Evolutionary conservation across 2,329 filamentous ascomycete species (phyloP).

Genomic region (Penicillium frequentans): DNA sequence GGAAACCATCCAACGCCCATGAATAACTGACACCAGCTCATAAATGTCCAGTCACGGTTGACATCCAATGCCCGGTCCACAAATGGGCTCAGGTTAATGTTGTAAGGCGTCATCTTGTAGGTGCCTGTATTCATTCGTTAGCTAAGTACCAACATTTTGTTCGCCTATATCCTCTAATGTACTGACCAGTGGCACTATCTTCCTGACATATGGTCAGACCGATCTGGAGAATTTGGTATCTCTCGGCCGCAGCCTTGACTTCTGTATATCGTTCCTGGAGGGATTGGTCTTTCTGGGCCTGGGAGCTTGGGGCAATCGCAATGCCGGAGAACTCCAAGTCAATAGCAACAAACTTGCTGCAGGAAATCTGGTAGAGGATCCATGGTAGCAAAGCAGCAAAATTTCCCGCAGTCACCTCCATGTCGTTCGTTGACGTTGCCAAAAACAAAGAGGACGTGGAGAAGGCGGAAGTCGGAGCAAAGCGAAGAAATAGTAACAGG

Average conservation of each 20-base stretch:
- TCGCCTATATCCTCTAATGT: background rate
- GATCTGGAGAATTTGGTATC: constrained; percentile 65
- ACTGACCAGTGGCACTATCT: constrained; percentile 42
- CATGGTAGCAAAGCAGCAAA: constrained; percentile 54
- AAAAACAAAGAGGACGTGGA: background rate
- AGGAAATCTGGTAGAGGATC: constrained; percentile 58
- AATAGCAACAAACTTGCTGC: constrained; percentile 62
- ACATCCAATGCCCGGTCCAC: constrained; percentile 54
- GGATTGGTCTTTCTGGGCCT: constrained; percentile 46
- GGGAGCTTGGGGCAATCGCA: constrained; percentile 40
- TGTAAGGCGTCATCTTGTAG: constrained; percentile 64
- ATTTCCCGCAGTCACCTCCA: constrained; percentile 57
- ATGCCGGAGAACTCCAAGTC: constrained; percentile 70
- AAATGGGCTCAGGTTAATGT: constrained; percentile 62
- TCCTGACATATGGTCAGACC: constrained; percentile 67
- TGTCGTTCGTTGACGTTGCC: constrained; percentile 27
- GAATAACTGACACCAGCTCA: constrained; percentile 49
- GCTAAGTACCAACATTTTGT: background rate
- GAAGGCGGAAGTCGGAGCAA: background rate
- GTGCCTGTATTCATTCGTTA: constrained; percentile 31
- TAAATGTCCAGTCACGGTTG: constrained; percentile 60
- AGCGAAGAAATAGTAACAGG: background rate
- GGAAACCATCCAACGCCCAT: background rate
- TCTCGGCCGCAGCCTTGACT: constrained; percentile 59
- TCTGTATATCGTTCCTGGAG: constrained; percentile 64